Conservation (phyloP, 2,329 filamentous ascomycete species). For the Paecilomyces fulvus region DNA sequence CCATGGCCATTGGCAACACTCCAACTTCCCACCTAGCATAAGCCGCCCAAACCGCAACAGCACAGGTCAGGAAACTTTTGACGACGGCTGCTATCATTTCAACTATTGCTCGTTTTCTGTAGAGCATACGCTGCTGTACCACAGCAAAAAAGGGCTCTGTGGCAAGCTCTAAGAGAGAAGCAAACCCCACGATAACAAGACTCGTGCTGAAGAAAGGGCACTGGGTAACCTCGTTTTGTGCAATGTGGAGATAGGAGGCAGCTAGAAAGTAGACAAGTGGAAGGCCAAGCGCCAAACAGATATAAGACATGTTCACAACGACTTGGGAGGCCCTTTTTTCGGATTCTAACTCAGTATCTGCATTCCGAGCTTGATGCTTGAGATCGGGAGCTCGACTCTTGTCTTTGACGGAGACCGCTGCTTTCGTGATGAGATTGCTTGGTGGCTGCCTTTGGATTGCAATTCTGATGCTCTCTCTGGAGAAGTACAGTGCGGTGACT, state of each 20-base stretch:
- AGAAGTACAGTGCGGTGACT: slow-evolving; percentile 88
- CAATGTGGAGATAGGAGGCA: slow-evolving; percentile 55
- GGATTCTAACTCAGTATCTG: slow-evolving; percentile 14
- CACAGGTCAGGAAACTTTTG: slow-evolving; percentile 69
- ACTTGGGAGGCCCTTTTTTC: slow-evolving; percentile 49
- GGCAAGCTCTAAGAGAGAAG: slow-evolving; percentile 64
- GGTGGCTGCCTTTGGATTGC: slow-evolving; percentile 69
- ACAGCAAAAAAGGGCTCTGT: slow-evolving; percentile 86
- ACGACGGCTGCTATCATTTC: slow-evolving; percentile 75
- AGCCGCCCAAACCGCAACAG: slow-evolving; percentile 57
- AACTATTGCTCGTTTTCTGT: slow-evolving; percentile 69
- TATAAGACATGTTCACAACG: slow-evolving; percentile 79
- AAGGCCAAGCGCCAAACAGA: slow-evolving; percentile 63
- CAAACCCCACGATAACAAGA: slow-evolving; percentile 47
- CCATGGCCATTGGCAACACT: slow-evolving; percentile 79
- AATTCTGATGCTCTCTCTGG: slow-evolving; percentile 82
- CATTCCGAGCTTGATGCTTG: slow-evolving; percentile 1
- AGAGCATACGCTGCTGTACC: slow-evolving; percentile 71
- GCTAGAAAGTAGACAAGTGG: slow-evolving; percentile 57
- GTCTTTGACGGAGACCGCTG: slow-evolving; percentile 4
- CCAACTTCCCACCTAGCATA: slow-evolving; percentile 50
- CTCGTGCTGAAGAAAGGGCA: slow-evolving; percentile 58
- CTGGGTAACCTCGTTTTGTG: slow-evolving; percentile 40
- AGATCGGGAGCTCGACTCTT: slow-evolving; percentile 6
- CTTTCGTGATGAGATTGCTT: slow-evolving; percentile 11